These are phyloP conservation scores for Oryza punctata DNA, from an alignment of 176 grass and related monocot species.

Conservation along the genomic window DNA sequence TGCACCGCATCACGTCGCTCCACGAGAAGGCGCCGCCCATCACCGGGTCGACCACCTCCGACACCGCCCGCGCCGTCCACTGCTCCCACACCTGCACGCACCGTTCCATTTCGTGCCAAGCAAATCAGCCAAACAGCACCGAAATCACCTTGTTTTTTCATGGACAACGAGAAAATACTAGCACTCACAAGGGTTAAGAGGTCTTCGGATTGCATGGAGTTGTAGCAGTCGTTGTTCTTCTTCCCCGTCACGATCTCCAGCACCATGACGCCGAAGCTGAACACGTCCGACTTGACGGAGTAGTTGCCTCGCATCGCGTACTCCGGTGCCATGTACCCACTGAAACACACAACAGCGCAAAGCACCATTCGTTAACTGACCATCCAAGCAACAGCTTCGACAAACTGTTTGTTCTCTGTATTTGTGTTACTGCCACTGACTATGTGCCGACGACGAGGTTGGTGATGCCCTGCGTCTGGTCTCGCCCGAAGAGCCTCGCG, in stretches of 20 bases:
- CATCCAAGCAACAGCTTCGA: not conserved
- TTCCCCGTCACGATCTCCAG: conserved; percentile 63
- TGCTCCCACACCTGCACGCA: conserved; percentile 49
- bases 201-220: conserved; percentile 17
- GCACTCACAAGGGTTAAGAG: conserved; percentile 40
- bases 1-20: conserved; percentile 31
- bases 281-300: conserved; percentile 57
- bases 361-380: not conserved
- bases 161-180: too few species aligned
- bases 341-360: not conserved
- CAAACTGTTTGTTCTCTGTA: too few species aligned
- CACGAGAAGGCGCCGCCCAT: not conserved
- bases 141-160: not conserved
- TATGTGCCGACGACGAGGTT: conserved; percentile 54
- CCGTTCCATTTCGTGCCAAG: not conserved
- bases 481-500: conserved; percentile 47
- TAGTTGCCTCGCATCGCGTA: conserved; percentile 59
- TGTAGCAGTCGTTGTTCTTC: conserved; percentile 33
- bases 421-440: conserved; percentile 36
- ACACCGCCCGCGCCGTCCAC: conserved; percentile 19
- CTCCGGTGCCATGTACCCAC: conserved; percentile 54
- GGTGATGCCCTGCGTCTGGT: conserved; percentile 52
- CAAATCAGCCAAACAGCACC: not conserved
- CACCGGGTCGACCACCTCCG: conserved; percentile 27
- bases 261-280: conserved; percentile 66